phyloP scores from a whole-genome alignment of 2,329 filamentous ascomycete species.

The Fonsecaea pugnacius region DNA sequence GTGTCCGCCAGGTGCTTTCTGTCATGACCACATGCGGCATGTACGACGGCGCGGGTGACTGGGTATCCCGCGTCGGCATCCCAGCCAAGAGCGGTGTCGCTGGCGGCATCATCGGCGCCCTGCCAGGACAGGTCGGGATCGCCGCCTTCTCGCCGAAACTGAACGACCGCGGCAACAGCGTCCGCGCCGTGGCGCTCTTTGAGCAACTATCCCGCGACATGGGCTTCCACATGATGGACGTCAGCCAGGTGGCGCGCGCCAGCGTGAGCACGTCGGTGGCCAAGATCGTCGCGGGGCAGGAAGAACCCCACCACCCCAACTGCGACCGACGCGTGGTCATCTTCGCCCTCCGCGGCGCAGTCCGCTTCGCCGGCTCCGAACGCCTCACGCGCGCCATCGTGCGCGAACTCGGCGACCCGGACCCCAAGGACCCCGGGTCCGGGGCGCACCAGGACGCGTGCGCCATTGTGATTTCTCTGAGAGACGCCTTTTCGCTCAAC shows the following conservation, averaged over 20 bases:
- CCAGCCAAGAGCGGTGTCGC: slow-evolving; percentile 29
- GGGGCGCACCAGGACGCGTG: slow-evolving; percentile 27
- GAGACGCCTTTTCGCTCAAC: slow-evolving; percentile 28
- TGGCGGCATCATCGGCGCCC: slow-evolving; percentile 26
- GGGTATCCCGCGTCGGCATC: slow-evolving; percentile 28
- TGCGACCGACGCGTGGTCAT: slow-evolving; percentile 27
- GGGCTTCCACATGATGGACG: slow-evolving; percentile 32
- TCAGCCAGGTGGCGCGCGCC: slow-evolving; percentile 27
- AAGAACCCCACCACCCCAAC: slow-evolving; percentile 28
- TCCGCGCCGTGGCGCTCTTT: slow-evolving; percentile 26
- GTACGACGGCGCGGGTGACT: slow-evolving; percentile 26
- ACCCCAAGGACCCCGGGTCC: slow-evolving; percentile 28
- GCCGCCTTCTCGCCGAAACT: slow-evolving; percentile 29
- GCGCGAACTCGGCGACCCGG: slow-evolving; percentile 26
- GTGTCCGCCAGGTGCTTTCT: slow-evolving; percentile 29
- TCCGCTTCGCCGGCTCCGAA: slow-evolving; percentile 28
- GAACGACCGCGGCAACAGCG: slow-evolving; percentile 24
- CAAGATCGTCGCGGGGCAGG: slow-evolving; percentile 25
- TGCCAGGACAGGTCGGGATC: slow-evolving; percentile 29
- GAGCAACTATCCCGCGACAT: slow-evolving; percentile 28
- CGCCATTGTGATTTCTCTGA: slow-evolving; percentile 23
- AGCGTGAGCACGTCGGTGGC: slow-evolving; percentile 30
- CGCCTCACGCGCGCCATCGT: slow-evolving; percentile 28
- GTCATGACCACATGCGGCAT: slow-evolving; percentile 30
- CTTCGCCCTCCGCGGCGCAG: slow-evolving; percentile 27